Evolutionary conservation across 1,284 basidiomycete species (phyloP).

Genomic region (Cerrena zonata): DNA sequence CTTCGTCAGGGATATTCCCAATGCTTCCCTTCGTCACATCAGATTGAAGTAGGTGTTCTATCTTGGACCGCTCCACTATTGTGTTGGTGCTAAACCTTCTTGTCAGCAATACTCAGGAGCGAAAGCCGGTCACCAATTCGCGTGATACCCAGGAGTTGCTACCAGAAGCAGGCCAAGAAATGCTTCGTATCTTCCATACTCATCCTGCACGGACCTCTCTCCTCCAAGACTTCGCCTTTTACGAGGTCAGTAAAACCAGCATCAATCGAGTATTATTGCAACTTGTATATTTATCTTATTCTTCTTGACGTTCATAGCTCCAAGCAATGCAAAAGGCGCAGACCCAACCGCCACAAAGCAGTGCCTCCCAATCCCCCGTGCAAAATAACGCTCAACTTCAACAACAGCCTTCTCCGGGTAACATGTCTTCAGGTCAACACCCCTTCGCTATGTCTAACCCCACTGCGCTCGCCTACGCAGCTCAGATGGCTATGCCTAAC

Average conservation of each 20-base stretch:
- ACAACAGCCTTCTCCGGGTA: slow-evolving; percentile 25
- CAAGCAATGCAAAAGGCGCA: slow-evolving; percentile 69
- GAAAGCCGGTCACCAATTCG: slow-evolving; percentile 93
- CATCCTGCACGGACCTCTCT: slow-evolving; percentile 87
- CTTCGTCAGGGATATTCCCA: slow-evolving; percentile 90
- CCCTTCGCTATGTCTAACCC: slow-evolving; percentile 49
- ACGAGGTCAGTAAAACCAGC: slow-evolving; percentile 57
- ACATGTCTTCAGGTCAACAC: slow-evolving; percentile 33
- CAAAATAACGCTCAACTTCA: slow-evolving; percentile 19
- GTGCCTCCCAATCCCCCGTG: slow-evolving; percentile 2
- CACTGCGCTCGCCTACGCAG: slow-evolving; percentile 37
- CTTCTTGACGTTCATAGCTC: no score
- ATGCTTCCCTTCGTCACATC: slow-evolving; percentile 78
- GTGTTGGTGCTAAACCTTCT: slow-evolving; percentile 19
- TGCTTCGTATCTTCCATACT: slow-evolving; percentile 87
- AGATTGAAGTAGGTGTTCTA: slow-evolving; percentile 60
- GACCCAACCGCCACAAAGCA: slow-evolving; percentile 20
- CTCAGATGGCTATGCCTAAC: slow-evolving; percentile 50
- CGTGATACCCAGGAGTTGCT: slow-evolving; percentile 88
- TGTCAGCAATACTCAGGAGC: slow-evolving; percentile 85
- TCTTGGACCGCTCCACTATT: no score
- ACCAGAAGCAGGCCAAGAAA: slow-evolving; percentile 89
- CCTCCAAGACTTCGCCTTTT: slow-evolving; percentile 90
- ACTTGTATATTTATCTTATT: no score
- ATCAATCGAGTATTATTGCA: no score